Evolutionary conservation across 805 yeast species (phyloP), one percentile per base, ranked within the genome.

Genomic region (Wilhelminamyces savonicus): DNA sequence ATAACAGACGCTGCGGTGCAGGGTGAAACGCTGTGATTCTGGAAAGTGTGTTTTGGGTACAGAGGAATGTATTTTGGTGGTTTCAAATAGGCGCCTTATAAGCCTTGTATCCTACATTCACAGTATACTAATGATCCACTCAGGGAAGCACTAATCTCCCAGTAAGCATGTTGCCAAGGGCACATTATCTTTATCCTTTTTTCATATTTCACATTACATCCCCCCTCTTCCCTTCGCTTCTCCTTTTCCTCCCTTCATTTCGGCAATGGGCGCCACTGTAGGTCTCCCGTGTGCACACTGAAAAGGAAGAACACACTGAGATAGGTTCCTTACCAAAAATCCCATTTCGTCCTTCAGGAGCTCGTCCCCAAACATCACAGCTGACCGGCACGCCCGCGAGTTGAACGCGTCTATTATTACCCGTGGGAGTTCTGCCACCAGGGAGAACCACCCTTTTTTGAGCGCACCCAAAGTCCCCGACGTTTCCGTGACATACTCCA

Each of bases 231-330:
- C n/a, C n/a, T 21, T 19, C 21, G 29, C 10, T n/a, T 20, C 22
- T 11, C n/a, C n/a, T n/a, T n/a, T n/a, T n/a, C n/a, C n/a, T 21
- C 16, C 23, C 25, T 30, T 23, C 20, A 51, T 30, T 22, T 55
- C 52, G 19, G 54, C 54, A 3, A 75, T 35, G 0, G 88, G 87
- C 2, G 75, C 68, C 9, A 80, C 49, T 0, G 86, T 71, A 0
- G 94, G 94, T 32, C 95, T 54, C 0, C 94, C 94, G 50, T 85
- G 95, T 0, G 95, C 95, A 60, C 95, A 86, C 32, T 71, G 76
- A 40, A 82, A 80, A 0, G 95, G 94, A 13, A 65, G 52, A 10
- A 54, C 43, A 44, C 94, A 83, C 3, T 30, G 14, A 0, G 60
- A 39, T 17, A 85, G 57, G 2, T 53, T 37, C 1, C 27, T 20